These are phyloP conservation scores for Xerophyta viscosa DNA, from an alignment of 106 monocot species.

Conservation along the genomic window DNA sequence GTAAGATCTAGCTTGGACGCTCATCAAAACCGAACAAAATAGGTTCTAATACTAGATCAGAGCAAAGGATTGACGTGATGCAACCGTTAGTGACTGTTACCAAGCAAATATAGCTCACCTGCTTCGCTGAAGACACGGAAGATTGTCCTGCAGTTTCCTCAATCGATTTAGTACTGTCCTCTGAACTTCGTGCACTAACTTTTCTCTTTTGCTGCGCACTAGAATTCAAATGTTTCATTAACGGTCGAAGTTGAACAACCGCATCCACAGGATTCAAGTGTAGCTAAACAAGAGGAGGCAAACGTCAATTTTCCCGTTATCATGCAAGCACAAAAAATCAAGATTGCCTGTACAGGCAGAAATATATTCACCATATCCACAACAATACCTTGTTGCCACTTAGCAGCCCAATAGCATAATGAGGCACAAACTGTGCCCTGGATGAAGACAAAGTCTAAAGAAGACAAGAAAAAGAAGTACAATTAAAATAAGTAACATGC, in stretches of 20 bases:
- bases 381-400: conserved; percentile 27
- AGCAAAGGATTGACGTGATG: no score
- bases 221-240: conserved; percentile 17
- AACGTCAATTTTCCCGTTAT: no score
- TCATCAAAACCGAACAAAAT: no score
- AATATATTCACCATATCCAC: no score
- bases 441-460: conserved; percentile 34
- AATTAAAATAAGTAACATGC: no score
- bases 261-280: conserved; percentile 75
- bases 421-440: conserved; percentile 12
- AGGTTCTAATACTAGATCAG: no score
- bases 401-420: conserved; percentile 43
- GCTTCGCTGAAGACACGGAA: conserved; percentile 12
- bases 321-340: no score
- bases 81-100: no score
- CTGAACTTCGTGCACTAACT: conserved; percentile 6
- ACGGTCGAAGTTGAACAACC: conserved; percentile 71
- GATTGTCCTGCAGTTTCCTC: conserved; percentile 12
- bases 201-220: conserved; percentile 17
- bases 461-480: not conserved
- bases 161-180: conserved; percentile 2
- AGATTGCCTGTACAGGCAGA: no score
- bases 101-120: conserved; percentile 1
- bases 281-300: no score
- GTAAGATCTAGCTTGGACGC: no score